These are phyloP conservation scores for Russula vinacea DNA, from an alignment of 768 basidiomycete species.

Conservation along the genomic window DNA sequence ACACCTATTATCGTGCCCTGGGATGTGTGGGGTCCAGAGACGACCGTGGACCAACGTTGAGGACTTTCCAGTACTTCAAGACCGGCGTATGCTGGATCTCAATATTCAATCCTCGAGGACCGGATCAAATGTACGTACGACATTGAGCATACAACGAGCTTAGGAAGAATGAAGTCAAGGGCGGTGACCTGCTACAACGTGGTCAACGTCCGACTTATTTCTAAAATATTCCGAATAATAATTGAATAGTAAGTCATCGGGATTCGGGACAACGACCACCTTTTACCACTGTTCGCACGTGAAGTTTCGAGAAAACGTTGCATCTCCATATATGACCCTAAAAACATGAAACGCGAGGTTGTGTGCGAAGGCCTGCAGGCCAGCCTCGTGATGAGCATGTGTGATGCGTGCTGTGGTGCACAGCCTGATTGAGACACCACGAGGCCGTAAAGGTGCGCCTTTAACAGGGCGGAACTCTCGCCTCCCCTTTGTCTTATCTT, in stretches of 20 bases:
- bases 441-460: neutral
- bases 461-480: neutral
- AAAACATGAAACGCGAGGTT: conserved; percentile 2
- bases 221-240: neutral
- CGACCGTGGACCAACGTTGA: conserved; percentile 6
- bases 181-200: neutral
- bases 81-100: conserved; percentile 19
- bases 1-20: conserved; percentile 3
- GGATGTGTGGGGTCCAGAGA: conserved; percentile 18
- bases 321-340: neutral
- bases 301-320: neutral
- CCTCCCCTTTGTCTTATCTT: conserved; percentile 10
- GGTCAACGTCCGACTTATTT: neutral
- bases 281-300: neutral
- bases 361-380: conserved; percentile 1
- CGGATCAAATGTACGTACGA: conserved; percentile 6
- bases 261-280: neutral
- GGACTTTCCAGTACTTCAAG: neutral
- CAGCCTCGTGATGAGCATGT: conserved; percentile 20
- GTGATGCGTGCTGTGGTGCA: conserved; percentile 22
- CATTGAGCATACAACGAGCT: too few relatives aligned
- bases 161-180: neutral
- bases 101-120: conserved; percentile 22
- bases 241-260: neutral
- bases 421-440: conserved; percentile 6